phyloP scores from a whole-genome alignment of 768 basidiomycete species.

The Leccinum subgranulosum region DNA sequence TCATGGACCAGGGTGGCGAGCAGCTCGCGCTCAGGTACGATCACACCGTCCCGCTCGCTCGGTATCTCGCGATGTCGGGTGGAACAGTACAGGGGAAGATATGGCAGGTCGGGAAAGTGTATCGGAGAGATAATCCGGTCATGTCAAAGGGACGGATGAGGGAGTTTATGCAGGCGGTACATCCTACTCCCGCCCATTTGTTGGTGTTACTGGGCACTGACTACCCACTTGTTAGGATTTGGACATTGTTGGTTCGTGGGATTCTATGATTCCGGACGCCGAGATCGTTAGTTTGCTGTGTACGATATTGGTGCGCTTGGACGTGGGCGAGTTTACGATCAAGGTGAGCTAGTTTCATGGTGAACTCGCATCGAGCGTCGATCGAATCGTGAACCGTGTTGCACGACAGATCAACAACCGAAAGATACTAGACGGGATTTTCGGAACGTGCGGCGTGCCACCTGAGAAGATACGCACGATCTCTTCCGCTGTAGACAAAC shows the following conservation, averaged over 20 bases:
- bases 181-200: constrained; percentile 16
- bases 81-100: constrained; percentile 77
- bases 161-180: constrained; percentile 95
- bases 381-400: background rate
- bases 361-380: background rate
- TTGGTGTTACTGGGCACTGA: background rate
- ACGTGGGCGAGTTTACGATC: constrained; percentile 92
- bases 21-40: constrained; percentile 93
- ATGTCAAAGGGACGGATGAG: constrained; percentile 99
- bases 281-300: constrained; percentile 82
- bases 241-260: constrained; percentile 90
- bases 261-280: constrained; percentile 96
- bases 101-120: constrained; percentile 99
- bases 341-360: constrained; percentile 52
- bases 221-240: constrained; percentile 62
- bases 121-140: constrained; percentile 92
- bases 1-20: constrained; percentile 97
- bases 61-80: constrained; percentile 95
- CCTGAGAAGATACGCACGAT: constrained; percentile 86
- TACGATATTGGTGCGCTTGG: constrained; percentile 76
- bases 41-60: constrained; percentile 94
- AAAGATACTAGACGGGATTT: constrained; percentile 95
- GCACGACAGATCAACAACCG: constrained; percentile 83
- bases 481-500: constrained; percentile 95
- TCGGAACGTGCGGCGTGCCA: constrained; percentile 94